Base-by-base conservation (phyloP, 2,329 filamentous ascomycete genomes). In the Orbilia oligospora region DNA sequence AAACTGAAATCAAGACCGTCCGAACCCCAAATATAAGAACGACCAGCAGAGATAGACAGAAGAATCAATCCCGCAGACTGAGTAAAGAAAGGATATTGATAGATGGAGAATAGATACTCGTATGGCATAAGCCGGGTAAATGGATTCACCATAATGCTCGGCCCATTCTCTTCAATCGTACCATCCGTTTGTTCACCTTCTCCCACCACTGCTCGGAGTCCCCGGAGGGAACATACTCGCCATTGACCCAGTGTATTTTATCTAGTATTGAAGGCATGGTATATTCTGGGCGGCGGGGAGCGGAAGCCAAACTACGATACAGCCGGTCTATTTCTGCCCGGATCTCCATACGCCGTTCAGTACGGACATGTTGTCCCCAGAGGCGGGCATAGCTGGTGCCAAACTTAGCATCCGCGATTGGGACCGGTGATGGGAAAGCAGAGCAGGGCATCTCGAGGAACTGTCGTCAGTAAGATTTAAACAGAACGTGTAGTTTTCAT, bases 381-480 rank as follows among this genome's bases (percentile, higher is more conserved):
- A 61, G 33, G 18, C 36, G 56, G 33, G 56, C 44, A 24, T 53
- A 51, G 12, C 12, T 51, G 30, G 30, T 18, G 18, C 30, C 44
- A 18, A 27, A 53, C 36, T 27, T 61, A 20, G 33, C 56, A 27
- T 61, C 56, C 10, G 56, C 56, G 14, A 27, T 27, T 38, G 46
- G 63, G 38, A 51, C 30, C 0, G 63, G 49, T 5, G 49, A 55
- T 16, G 66, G 14, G 56, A 61, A 61, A 12, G 36, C 56, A 14
- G 66, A 69, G 49, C 66, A 69, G n/a, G 66, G 66, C 66, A 69
- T 69, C 20, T 33, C 24, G 66, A 36, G 8, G 38, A 38, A 27
- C 18, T 8, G 30, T 58, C 3, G 14, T 44, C 33, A 14, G 38
- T 41, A 41, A 16, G 38, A 27, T 44, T 61, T 38, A 9, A 16